Evolutionary conservation across 2,329 filamentous ascomycete species (phyloP), one percentile per base, ranked within the genome.

Genomic region (Cordyceps cateniannulata): DNA sequence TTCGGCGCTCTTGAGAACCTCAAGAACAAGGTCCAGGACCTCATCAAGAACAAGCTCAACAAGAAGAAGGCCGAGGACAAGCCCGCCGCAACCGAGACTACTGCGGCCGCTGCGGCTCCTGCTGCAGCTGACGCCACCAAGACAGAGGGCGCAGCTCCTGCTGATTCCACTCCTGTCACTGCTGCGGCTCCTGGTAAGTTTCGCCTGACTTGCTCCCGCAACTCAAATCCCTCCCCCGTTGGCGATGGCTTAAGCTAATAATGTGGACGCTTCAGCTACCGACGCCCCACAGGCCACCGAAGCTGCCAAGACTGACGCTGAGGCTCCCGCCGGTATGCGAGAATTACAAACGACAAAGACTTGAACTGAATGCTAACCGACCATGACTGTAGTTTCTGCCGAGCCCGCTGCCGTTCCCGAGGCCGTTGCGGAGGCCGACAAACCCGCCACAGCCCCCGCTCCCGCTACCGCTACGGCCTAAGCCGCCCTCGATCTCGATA

Each of bases 21-120:
- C 66, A 82, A 81, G 78, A 75, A 72, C 69, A 84, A 82, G 79
- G 69, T 85, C 69, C 81, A 79, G 77, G 72, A 74, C 64, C 72
- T 75, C 71, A 80, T 82, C 75, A 80, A 78, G 72, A 81, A 79
- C 71, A 79, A 76, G 73, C 58, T 63, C 47, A 68, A 73, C 50
- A 71, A 77, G 66, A 73, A 73, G 66, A 42, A 55, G 54, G 35
- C 63, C 44, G 62, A 66, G 22, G 51, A 50, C 29, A 63, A 73
- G 65, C 63, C 68, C 25, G 65, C 66, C 18, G 60, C 47, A 50
- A 47, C 63, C 27, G 56, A 51, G 50, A 40, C 63, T 25, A 48
- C 66, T 49, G 42, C 51, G 22, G 55, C 59, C 52, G 57, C 56
- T 42, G 59, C 60, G n/a, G 61, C 65, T 20, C 59, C 67, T 20